Evolutionary conservation across 2,329 filamentous ascomycete genomes (phyloP).

Genomic region (Ceratocystis papillata): DNA sequence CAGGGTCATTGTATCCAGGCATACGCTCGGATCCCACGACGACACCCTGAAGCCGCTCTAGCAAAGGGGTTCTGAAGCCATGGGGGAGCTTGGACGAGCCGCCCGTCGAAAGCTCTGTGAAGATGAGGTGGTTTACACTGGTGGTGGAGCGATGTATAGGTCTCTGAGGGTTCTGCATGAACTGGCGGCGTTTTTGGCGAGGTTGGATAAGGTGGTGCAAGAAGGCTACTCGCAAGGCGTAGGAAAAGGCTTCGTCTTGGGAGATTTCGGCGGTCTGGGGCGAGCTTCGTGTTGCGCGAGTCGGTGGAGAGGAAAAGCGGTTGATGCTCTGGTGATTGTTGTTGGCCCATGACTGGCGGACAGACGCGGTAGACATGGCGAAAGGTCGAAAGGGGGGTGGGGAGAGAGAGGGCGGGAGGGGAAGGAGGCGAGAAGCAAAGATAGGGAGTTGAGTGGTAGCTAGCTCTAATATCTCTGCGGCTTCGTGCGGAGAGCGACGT

Average conservation of each 20-base stretch:
- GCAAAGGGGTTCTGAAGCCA: constrained; percentile 42
- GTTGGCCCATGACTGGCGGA: constrained; percentile 22
- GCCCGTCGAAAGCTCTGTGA: constrained; percentile 20
- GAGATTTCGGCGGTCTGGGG: constrained; percentile 38
- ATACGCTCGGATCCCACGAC: constrained; percentile 71
- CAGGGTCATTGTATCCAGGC: constrained; percentile 81
- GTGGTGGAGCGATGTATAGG: constrained; percentile 53
- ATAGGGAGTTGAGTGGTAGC: neutral
- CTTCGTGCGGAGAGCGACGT: neutral
- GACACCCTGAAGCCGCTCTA: constrained; percentile 69
- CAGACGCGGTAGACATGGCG: constrained; percentile 24
- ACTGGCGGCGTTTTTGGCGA: constrained; percentile 78
- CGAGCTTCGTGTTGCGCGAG: constrained; percentile 24
- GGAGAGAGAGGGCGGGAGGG: neutral
- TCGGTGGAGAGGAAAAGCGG: constrained; percentile 25
- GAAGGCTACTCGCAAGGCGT: constrained; percentile 80
- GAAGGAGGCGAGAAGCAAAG: neutral
- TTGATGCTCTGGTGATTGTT: constrained; percentile 25
- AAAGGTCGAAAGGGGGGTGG: neutral
- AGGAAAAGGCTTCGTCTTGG: constrained; percentile 78
- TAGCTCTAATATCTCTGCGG: neutral
- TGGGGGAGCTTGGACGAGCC: constrained; percentile 46
- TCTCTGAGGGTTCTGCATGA: constrained; percentile 49
- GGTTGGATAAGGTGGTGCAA: constrained; percentile 89
- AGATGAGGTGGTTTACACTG: constrained; percentile 44